phyloP scores from a whole-genome alignment of 2,329 filamentous ascomycete species.

The Sarocladium strictum region DNA sequence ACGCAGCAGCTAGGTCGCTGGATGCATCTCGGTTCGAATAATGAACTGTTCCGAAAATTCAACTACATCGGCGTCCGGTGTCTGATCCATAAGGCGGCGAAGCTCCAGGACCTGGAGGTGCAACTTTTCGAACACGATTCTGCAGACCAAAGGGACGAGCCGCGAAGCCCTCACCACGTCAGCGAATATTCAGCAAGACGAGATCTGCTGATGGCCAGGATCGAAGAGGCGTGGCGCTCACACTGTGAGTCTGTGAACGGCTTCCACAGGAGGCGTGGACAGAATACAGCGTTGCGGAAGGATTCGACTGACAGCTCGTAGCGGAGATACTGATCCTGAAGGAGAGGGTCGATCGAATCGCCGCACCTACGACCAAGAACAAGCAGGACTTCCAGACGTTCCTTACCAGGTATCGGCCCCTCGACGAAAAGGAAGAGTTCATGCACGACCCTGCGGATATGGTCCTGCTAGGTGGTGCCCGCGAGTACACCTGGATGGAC shows the following conservation, averaged over 20 bases:
- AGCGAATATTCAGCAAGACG: neutral
- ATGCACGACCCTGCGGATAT: neutral
- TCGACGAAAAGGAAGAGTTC: neutral
- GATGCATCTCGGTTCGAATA: neutral
- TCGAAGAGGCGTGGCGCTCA: neutral
- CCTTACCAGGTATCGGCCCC: neutral
- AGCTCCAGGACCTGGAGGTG: neutral
- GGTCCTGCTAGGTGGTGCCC: neutral
- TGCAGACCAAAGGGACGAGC: neutral
- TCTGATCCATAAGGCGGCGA: neutral
- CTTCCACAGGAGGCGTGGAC: no score
- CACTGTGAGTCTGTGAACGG: no score
- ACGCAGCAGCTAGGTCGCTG: neutral
- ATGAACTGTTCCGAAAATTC: neutral
- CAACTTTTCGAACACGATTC: neutral
- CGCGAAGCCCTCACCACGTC: neutral
- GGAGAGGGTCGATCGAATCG: neutral
- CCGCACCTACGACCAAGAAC: neutral
- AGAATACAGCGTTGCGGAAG: no score
- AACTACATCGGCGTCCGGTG: neutral
- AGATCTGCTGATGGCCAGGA: neutral
- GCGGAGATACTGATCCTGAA: neutral
- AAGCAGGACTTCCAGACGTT: neutral
- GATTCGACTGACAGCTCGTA: no score
- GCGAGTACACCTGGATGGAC: slow-evolving; percentile 1